Conservation (phyloP, 75 land plant genomes). For the Cunninghamia lanceolata region DNA sequence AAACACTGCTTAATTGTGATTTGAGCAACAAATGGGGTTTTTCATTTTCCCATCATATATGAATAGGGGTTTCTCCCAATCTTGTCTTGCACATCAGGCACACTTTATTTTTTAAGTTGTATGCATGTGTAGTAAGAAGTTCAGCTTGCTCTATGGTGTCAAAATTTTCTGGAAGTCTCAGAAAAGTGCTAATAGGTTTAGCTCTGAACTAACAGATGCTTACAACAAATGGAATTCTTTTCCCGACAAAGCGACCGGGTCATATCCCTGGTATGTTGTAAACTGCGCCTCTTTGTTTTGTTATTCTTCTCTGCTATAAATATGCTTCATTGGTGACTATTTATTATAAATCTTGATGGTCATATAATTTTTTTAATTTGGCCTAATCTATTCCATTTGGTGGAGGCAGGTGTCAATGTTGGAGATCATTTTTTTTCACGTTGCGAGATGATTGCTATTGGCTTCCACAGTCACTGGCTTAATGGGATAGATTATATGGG, state of each 20-base stretch:
- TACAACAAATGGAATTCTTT: conserved; percentile 22
- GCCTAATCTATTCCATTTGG: not conserved
- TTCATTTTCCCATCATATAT: not conserved
- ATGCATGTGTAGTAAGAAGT: not conserved
- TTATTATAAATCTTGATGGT: not conserved
- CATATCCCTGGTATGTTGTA: conserved; percentile 49
- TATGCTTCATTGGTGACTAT: not conserved
- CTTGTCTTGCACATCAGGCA: not conserved
- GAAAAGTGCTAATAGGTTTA: not conserved
- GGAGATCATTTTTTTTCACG: conserved; percentile 87
- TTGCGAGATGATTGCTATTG: conserved; percentile 81
- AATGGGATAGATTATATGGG: conserved; percentile 89
- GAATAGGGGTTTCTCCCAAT: not conserved
- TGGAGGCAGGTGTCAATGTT: conserved; percentile 66
- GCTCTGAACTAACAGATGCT: conserved; percentile 49
- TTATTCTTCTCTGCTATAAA: not conserved
- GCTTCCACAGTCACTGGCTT: conserved; percentile 84
- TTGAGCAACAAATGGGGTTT: not conserved
- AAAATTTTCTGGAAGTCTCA: not conserved
- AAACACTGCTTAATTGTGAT: not conserved
- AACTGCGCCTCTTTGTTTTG: not conserved
- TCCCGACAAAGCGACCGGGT: conserved; percentile 52
- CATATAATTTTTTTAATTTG: not conserved
- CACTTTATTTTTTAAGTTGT: not conserved
- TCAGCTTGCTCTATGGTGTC: not conserved